Base-by-base conservation (phyloP, 2,329 filamentous ascomycete genomes). In the Colletotrichum orchidophilum region DNA sequence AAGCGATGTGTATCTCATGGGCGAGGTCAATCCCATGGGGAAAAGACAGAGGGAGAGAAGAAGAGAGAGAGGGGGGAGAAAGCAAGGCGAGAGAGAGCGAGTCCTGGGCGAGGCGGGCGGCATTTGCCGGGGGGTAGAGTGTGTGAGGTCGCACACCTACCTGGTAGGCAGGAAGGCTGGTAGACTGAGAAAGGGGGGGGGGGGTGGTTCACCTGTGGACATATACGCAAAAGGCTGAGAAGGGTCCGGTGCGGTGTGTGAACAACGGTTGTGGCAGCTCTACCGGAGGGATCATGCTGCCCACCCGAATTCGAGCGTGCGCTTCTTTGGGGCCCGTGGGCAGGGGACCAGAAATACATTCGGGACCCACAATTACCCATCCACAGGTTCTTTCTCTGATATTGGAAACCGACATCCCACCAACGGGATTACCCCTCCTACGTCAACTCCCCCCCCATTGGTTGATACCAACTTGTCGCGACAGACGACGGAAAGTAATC, bases 341-440 rank as follows among this genome's bases (percentile, higher is more conserved):
- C 65, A 71, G 65, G 69, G 69, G 46, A 55, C 65, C 59, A 57
- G 27, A 42, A 26, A 26, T 59, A 49, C 53, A 21, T n/a, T 35
- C 6, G 18, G 21, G 58, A 12, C 33, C 57, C 50, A 60, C 24
- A 35, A 26, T 39, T 26, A 33, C n/a, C 54, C 31, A 33, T 58
- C 54, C 54, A 58, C 54, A 52, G 26, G 26, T 27, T 49, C 46
- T 61, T 39, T 33, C 31, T 33, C 31, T 33, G 6, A 33, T 33
- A 11, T 11, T 50, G 59, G 59, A 58, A 24, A 24, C 24, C 52
- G 42, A 53, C 69, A 63, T 71, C 53, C 69, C 69, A 71, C 69
- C 69, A 59, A 63, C 64, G 59, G 50, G 18, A 15, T 60, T 71
- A 71, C 69, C 69, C 69, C 69, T 71, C 69, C 64, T 71, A 71